These are phyloP conservation scores for Russula sp. DNA, from an alignment of 768 basidiomycete genomes.

Conservation along the genomic window DNA sequence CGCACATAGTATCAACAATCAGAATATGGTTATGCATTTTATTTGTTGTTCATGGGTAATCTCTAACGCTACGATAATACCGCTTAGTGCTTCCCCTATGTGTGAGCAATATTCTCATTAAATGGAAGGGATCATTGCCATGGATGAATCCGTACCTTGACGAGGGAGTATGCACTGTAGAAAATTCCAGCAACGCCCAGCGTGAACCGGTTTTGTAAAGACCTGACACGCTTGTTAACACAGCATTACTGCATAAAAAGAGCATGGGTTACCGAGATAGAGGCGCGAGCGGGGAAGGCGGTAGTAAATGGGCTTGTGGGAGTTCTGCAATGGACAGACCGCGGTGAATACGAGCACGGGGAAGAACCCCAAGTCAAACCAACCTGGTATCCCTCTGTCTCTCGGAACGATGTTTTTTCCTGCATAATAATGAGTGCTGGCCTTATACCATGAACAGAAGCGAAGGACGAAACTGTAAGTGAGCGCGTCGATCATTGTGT, in stretches of 20 bases:
- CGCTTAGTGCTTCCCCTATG: constrained; percentile 20
- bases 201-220: constrained; percentile 51
- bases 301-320: constrained; percentile 54
- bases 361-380: constrained; percentile 14
- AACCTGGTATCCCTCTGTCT: constrained; percentile 71
- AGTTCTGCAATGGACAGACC: constrained; percentile 33
- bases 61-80: constrained; percentile 2
- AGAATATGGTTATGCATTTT: constrained; percentile 10
- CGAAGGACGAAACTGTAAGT: constrained; percentile 55
- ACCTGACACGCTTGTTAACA: constrained; percentile 40
- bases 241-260: neutral
- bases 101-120: neutral
- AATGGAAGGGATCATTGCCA: neutral
- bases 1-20: neutral
- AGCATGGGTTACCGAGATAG: constrained; percentile 55
- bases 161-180: constrained; percentile 50
- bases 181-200: constrained; percentile 53
- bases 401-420: constrained; percentile 65
- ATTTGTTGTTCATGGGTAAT: constrained; percentile 3
- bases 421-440: constrained; percentile 32
- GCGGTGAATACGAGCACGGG: neutral
- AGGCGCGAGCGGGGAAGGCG: constrained; percentile 59
- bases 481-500: constrained; percentile 54
- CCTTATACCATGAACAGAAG: neutral
- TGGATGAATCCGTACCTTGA: constrained; percentile 35